Conservation (phyloP, 2,329 filamentous ascomycete genomes). For the Thelonectria blattea region DNA sequence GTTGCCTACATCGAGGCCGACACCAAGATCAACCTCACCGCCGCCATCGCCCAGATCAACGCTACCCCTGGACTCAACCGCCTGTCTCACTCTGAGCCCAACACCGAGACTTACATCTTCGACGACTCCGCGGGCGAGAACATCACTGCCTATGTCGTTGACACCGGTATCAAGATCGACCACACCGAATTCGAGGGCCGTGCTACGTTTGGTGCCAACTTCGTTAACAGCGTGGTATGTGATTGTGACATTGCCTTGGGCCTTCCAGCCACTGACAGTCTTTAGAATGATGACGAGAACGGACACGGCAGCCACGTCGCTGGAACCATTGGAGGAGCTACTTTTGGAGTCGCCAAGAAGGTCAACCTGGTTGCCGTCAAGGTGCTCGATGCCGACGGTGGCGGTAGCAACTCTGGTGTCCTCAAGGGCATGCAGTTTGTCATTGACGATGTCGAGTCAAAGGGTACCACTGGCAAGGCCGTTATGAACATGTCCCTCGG, state of each 20-base stretch:
- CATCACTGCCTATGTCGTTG: slow-evolving; percentile 68
- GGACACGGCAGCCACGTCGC: slow-evolving; percentile 70
- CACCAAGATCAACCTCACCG: slow-evolving; percentile 51
- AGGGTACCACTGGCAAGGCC: slow-evolving; percentile 55
- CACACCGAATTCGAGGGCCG: slow-evolving; percentile 65
- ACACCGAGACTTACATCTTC: slow-evolving; percentile 49
- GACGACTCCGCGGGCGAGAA: slow-evolving; percentile 59
- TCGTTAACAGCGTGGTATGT: slow-evolving; percentile 54
- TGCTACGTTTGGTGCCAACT: slow-evolving; percentile 60
- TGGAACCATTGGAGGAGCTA: slow-evolving; percentile 65
- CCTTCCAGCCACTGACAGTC: slow-evolving; percentile 8
- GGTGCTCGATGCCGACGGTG: slow-evolving; percentile 57
- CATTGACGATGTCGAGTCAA: slow-evolving; percentile 51
- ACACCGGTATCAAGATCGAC: slow-evolving; percentile 65
- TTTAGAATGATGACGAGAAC: slow-evolving; percentile 59
- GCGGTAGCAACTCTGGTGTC: slow-evolving; percentile 49
- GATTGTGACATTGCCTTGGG: not conserved
- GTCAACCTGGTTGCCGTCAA: slow-evolving; percentile 62
- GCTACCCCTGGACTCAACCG: slow-evolving; percentile 61
- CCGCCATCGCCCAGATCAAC: slow-evolving; percentile 56
- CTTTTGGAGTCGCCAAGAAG: slow-evolving; percentile 63
- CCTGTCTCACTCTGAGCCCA: slow-evolving; percentile 52
- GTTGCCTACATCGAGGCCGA: slow-evolving; percentile 63
- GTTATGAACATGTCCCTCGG: slow-evolving; percentile 71
- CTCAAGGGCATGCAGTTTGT: slow-evolving; percentile 66